Base-by-base conservation (phyloP, 2,329 filamentous ascomycete species). In the Tolypocladium tundrense region DNA sequence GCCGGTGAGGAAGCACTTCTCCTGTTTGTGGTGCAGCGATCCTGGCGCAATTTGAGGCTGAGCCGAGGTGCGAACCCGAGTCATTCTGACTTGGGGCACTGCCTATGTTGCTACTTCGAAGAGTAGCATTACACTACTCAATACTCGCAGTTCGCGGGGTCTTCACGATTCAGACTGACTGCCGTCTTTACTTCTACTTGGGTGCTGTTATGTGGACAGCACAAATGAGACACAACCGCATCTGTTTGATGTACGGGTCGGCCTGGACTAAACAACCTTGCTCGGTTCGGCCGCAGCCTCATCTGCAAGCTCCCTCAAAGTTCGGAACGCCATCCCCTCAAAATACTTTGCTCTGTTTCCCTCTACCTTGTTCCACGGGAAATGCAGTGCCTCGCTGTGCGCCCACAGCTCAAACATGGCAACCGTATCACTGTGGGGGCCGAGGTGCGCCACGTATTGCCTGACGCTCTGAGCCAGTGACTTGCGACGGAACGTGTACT, bases 321-420 rank as follows among this genome's bases (percentile, higher is more conserved):
- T 27, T 19, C 41, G 40, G 31, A 55, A 51, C 31, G 31, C 21
- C 42, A 50, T 54, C 21, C 48, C 48, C 35, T 39, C 4, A 27
- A 57, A 57, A 27, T 52, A 57, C 48, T 57, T 57, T 6, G 56
- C 39, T 27, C 57, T 53, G 31, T 59, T 54, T 19, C 42, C 27
- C 8, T 35, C 9, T 14, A 53, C 54, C 45, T 56, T 59, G 16
- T 59, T 39, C 37, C 24, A 40, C 11, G 57, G 54, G 45, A 56
- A 56, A 5, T 41, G 33, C 33, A 56, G 21, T 8, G 53, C 21
- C 21, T 53, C 57, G 37, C 27, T 56, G 40, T 58, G 57, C 9
- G 41, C 53, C 57, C 57, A 58, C 4, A 58, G 21, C 45, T 58
- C 57, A 41, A 58, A 58, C 13, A 52, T 50, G 14, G 57, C 57